Evolutionary conservation across 768 basidiomycete species (phyloP), one percentile per base, ranked within the genome.

Genomic region (Leucosporidium yakuticum): DNA sequence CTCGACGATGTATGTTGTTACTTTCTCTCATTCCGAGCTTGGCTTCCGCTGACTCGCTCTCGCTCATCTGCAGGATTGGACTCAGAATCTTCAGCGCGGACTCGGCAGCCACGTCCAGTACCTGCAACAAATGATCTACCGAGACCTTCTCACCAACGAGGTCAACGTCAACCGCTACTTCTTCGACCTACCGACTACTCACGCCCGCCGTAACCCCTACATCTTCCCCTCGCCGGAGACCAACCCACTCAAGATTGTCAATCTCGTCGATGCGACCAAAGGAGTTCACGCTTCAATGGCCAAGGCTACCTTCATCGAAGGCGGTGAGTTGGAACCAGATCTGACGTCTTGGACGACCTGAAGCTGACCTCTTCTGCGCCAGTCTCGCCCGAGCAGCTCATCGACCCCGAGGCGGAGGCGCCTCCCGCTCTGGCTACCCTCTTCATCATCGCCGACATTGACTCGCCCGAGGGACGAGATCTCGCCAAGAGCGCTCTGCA

Each of bases 151-250:
- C 4, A 62, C 62, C 20, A 70, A 76, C 59, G 58, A 63, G 2
- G 27, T 44, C 9, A 81, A 82, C 39, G 83, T 90, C 63, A 79
- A 84, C 36, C 87, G 83, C 20, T 92, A 89, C 79, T 98, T 97
- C 80, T 97, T 95, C 76, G 91, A 95, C 74, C 83, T 93, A 9
- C 89, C 93, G 1, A 84, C 84, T 0, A 86, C 90, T 0, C 81
- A 82, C 51, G 80, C 82, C 64, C 83, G 87, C 17, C 80, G 96
- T n/a, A 97, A 91, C 78, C 81, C 79, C 32, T 85, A 88, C 75
- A 86, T 97, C 63, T 85, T 86, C 74, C 85, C 87, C 0, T 79
- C 79, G 20, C 72, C 81, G 5, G 81, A 79, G 44, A 75, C 82
- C 4, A 81, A 81, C 23, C 79, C 80, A 48, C 76, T 89, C 17